A percentile compares a stretch with the other conserved stretches of the same genome.
Evolutionary conservation across 345 rosid genomes (phyloP).

Genomic region (Microthlaspi erraticum): DNA sequence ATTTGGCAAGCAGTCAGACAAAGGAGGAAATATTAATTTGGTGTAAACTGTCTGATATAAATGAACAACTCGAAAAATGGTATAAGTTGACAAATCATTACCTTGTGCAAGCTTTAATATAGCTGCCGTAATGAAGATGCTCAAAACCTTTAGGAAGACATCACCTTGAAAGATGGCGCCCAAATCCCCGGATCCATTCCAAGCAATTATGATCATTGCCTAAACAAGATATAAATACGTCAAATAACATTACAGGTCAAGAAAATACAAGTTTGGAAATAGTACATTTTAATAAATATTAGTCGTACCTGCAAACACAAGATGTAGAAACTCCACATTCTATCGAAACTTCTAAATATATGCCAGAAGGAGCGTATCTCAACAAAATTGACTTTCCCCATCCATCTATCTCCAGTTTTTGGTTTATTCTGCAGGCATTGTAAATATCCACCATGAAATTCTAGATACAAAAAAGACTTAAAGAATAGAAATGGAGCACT

Average conservation of each 20-base stretch:
- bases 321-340: slow-evolving; percentile 70
- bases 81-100: slow-evolving; percentile 29
- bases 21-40: background rate
- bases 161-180: slow-evolving; percentile 53
- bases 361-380: slow-evolving; percentile 69
- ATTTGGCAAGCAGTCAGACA: slow-evolving; percentile 23
- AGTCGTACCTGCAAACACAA: slow-evolving; percentile 57
- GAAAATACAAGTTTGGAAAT: slow-evolving; percentile 20
- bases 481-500: background rate
- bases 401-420: slow-evolving; percentile 45
- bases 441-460: slow-evolving; percentile 21
- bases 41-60: background rate
- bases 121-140: slow-evolving; percentile 75
- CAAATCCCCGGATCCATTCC: slow-evolving; percentile 63
- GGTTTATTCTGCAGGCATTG: slow-evolving; percentile 50
- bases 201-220: slow-evolving; percentile 71
- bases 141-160: slow-evolving; percentile 60
- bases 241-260: slow-evolving; percentile 24
- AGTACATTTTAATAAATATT: background rate
- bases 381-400: slow-evolving; percentile 62
- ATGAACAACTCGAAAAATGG: slow-evolving; percentile 5
- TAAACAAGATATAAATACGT: slow-evolving; percentile 35
- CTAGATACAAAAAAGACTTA: slow-evolving; percentile 6
- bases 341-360: slow-evolving; percentile 67
- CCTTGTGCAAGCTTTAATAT: slow-evolving; percentile 66